Conservation (phyloP, 208 protist species). For the Leishmania martiniquensis region DNA sequence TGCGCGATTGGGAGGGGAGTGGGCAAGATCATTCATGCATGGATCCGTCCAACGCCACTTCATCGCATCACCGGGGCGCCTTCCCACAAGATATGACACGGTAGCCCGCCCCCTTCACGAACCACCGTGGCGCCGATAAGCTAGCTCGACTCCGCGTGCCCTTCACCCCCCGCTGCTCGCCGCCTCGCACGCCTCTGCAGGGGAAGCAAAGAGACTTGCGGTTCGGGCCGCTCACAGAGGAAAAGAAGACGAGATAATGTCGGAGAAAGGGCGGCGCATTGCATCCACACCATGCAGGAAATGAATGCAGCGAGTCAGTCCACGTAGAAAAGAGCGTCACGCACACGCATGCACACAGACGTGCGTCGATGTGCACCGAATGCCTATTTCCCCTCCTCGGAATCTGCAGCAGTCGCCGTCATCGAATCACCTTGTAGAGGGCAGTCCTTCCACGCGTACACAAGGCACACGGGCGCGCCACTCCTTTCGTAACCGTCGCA, state of each 20-base stretch:
- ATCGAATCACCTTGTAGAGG: neutral
- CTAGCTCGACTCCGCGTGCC: too few species aligned
- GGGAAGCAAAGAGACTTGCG: neutral
- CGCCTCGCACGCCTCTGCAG: too few species aligned
- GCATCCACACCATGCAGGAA: neutral
- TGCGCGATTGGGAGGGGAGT: too few species aligned
- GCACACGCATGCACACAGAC: neutral
- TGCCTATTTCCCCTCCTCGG: neutral
- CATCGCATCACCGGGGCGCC: neutral
- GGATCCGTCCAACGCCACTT: neutral
- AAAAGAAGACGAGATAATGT: neutral
- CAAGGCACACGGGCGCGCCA: neutral
- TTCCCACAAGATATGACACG: neutral
- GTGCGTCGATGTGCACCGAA: neutral
- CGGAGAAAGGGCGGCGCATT: neutral
- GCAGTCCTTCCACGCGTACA: neutral
- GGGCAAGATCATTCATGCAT: neutral
- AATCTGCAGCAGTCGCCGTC: neutral
- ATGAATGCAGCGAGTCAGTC: neutral
- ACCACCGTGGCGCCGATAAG: neutral
- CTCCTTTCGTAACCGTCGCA: neutral
- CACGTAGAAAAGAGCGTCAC: neutral
- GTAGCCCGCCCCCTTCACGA: neutral
- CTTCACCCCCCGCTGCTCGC: too few species aligned
- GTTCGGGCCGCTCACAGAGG: too few species aligned